Evolutionary conservation across 495 filamentous ascomycete genomes (phyloP).

Genomic region (Podospora sp.): DNA sequence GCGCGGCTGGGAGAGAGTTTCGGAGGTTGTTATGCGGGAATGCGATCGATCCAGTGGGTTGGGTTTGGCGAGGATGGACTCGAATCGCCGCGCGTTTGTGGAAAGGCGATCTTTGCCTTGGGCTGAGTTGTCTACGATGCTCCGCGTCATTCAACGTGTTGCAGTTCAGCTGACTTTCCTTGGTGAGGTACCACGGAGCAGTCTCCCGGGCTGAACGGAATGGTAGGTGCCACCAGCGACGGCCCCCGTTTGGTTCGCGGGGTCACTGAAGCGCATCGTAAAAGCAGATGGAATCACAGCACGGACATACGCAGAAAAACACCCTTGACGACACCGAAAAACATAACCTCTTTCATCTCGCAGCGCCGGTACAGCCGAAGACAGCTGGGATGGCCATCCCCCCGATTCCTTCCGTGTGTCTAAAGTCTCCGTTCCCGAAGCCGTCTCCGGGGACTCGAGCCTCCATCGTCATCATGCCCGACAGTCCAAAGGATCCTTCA

Average conservation of each 20-base stretch:
- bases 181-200: no score
- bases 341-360: neutral
- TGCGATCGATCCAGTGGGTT: neutral
- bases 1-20: neutral
- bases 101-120: neutral
- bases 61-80: neutral
- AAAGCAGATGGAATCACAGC: neutral
- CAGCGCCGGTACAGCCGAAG: neutral
- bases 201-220: neutral
- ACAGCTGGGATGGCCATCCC: neutral
- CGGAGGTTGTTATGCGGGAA: neutral
- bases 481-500: neutral
- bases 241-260: neutral
- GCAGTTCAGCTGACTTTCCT: neutral
- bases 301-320: neutral
- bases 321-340: no score
- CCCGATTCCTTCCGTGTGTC: neutral
- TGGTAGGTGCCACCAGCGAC: neutral
- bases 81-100: neutral
- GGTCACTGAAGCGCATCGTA: neutral
- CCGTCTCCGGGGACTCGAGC: neutral
- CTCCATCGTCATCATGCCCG: neutral
- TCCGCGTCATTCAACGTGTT: neutral
- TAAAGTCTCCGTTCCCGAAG: neutral
- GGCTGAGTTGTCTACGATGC: neutral